Percentiles rank a stretch among this genome's conserved stretches.
These are phyloP conservation scores for Pseudogymnoascus pannorum DNA, from an alignment of 2,329 filamentous ascomycete species.

Conservation along the genomic window DNA sequence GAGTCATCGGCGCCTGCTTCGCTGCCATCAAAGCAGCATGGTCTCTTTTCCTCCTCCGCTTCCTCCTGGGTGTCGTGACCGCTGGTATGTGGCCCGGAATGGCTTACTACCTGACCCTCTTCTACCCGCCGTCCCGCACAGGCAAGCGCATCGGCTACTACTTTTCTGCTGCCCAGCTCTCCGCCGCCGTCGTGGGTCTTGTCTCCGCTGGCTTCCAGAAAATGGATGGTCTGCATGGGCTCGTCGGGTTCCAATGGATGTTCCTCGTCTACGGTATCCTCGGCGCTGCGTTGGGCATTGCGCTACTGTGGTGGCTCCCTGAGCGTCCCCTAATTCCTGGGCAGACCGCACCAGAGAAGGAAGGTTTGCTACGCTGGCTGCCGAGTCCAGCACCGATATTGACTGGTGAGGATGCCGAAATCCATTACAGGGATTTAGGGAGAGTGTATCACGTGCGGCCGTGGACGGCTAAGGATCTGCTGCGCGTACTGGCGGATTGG, in stretches of 20 bases:
- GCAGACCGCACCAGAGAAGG: constrained; percentile 34
- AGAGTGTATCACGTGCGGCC: constrained; percentile 69
- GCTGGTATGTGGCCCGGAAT: constrained; percentile 95
- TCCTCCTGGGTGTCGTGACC: constrained; percentile 79
- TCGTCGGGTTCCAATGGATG: constrained; percentile 88
- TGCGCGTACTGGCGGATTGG: constrained; percentile 72
- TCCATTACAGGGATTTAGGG: constrained; percentile 78
- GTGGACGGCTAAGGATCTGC: constrained; percentile 67
- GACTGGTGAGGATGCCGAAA: constrained; percentile 64
- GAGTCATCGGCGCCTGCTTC: constrained; percentile 76
- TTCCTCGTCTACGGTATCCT: constrained; percentile 80
- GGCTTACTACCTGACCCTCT: constrained; percentile 85
- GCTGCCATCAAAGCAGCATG: constrained; percentile 73
- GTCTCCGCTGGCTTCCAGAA: constrained; percentile 88
- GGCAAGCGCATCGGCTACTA: constrained; percentile 86
- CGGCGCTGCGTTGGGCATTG: constrained; percentile 62
- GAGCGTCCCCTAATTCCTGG: constrained; percentile 73
- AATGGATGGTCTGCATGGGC: constrained; percentile 71
- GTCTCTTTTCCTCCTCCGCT: constrained; percentile 63
- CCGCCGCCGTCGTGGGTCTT: constrained; percentile 79
- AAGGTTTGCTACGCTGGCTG: constrained; percentile 54
- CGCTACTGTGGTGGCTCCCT: constrained; percentile 82
- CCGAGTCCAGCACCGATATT: constrained; percentile 65
- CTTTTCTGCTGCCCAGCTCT: constrained; percentile 82
- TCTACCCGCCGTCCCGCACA: constrained; percentile 80